Evolutionary conservation across 306 rosid species (phyloP).

Genomic region (Sophora flavescens): DNA sequence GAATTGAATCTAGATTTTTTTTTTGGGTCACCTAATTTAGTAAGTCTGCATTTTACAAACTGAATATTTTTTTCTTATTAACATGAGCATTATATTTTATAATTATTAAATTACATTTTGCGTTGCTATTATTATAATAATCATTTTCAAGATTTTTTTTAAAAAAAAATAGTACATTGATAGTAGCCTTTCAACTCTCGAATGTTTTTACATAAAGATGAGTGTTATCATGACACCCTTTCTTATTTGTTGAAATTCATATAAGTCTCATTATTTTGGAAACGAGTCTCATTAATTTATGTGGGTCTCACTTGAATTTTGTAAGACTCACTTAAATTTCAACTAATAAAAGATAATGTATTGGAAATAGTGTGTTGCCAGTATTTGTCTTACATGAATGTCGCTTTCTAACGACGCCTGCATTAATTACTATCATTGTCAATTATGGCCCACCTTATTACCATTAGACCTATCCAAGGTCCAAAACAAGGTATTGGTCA

Average conservation of each 20-base stretch:
- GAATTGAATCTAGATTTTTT: not conserved
- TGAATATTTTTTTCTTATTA: not conserved
- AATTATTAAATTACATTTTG: too few species aligned
- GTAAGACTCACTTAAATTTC: too few species aligned
- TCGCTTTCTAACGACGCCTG: constrained; percentile 2
- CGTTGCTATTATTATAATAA: not conserved
- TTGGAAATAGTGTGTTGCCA: too few species aligned
- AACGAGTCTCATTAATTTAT: too few species aligned
- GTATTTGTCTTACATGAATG: too few species aligned
- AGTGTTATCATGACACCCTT: too few species aligned
- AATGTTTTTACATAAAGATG: too few species aligned
- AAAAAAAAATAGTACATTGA: not conserved
- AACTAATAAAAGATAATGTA: too few species aligned
- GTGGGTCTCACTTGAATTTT: too few species aligned
- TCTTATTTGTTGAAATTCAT: too few species aligned
- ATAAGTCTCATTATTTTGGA: too few species aligned
- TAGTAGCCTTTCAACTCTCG: not conserved
- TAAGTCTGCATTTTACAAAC: not conserved
- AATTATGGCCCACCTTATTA: constrained; percentile 18
- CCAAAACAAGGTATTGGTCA: constrained; percentile 10
- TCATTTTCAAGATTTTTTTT: not conserved
- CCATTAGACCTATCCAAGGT: constrained; percentile 1
- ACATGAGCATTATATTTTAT: not conserved
- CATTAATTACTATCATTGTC: constrained; percentile 23
- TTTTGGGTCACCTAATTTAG: not conserved